Evolutionary conservation across 106 monocot genomes (phyloP).

Genomic region (Posidonia australis): DNA sequence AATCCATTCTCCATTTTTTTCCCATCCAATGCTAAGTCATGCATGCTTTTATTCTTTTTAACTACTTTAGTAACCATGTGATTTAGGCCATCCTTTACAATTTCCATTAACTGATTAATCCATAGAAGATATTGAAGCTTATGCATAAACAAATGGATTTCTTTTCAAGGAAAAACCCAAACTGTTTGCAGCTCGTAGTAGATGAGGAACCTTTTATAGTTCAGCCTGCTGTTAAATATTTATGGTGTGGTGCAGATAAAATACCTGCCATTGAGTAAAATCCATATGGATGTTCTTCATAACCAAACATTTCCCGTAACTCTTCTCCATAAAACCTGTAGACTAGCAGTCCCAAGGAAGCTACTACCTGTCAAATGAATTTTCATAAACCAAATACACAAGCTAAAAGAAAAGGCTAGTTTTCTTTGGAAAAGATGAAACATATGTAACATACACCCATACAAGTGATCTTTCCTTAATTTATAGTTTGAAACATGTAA

Average conservation of each 20-base stretch:
- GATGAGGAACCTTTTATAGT: not conserved
- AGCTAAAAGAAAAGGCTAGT: not conserved
- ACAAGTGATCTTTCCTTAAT: no score
- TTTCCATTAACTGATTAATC: no score
- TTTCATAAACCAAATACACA: not conserved
- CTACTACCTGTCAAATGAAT: conserved; percentile 47
- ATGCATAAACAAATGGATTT: not conserved
- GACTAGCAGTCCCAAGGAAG: conserved; percentile 63
- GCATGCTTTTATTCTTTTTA: no score
- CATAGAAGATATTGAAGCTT: not conserved
- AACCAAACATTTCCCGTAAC: conserved; percentile 95
- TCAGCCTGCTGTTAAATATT: not conserved
- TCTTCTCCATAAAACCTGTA: conserved; percentile 95
- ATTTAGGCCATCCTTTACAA: no score
- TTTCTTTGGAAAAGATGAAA: no score
- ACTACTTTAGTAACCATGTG: no score
- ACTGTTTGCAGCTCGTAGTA: not conserved
- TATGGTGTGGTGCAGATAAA: not conserved
- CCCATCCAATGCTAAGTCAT: no score
- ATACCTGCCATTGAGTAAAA: conserved; percentile 79
- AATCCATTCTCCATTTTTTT: no score
- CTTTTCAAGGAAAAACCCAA: not conserved
- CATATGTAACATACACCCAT: no score
- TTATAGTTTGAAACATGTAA: no score
- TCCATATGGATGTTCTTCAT: conserved; percentile 88